These are phyloP conservation scores for Penicillium janthinellum DNA, from an alignment of 2,329 filamentous ascomycete species.

Conservation along the genomic window DNA sequence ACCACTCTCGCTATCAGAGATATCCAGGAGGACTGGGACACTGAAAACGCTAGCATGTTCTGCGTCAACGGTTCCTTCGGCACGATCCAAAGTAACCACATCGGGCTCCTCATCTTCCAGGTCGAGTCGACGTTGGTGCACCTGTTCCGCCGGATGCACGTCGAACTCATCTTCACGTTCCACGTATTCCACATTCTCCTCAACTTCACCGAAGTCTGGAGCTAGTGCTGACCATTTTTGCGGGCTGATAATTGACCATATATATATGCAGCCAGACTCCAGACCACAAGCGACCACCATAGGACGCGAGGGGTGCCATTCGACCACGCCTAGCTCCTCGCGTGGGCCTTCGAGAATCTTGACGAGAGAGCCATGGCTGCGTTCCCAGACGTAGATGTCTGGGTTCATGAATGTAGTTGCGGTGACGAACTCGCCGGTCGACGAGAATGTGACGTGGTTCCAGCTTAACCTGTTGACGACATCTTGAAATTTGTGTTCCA, in stretches of 20 bases:
- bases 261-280: constrained; percentile 89
- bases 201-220: constrained; percentile 94
- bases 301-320: constrained; percentile 91
- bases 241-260: constrained; percentile 93
- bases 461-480: constrained; percentile 92
- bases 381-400: constrained; percentile 98
- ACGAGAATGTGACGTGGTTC: constrained; percentile 96
- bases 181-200: constrained; percentile 96
- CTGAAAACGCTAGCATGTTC: constrained; percentile 66
- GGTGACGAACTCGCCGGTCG: constrained; percentile 91
- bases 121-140: constrained; percentile 86
- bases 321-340: constrained; percentile 93
- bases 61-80: constrained; percentile 60
- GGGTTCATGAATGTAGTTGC: constrained; percentile 98
- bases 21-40: constrained; percentile 91
- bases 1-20: constrained; percentile 92
- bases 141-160: constrained; percentile 91
- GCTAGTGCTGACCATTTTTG: constrained; percentile 97
- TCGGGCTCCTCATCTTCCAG: constrained; percentile 93
- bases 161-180: constrained; percentile 98
- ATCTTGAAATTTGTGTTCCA: constrained; percentile 98
- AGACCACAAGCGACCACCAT: constrained; percentile 88
- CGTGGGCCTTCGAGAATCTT: constrained; percentile 97
- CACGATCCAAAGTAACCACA: constrained; percentile 74
- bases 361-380: constrained; percentile 86